Percentiles rank a stretch among this genome's conserved stretches.
Conservation (phyloP, 352 stramenopile genomes). For the Phytophthora tentaculata region DNA sequence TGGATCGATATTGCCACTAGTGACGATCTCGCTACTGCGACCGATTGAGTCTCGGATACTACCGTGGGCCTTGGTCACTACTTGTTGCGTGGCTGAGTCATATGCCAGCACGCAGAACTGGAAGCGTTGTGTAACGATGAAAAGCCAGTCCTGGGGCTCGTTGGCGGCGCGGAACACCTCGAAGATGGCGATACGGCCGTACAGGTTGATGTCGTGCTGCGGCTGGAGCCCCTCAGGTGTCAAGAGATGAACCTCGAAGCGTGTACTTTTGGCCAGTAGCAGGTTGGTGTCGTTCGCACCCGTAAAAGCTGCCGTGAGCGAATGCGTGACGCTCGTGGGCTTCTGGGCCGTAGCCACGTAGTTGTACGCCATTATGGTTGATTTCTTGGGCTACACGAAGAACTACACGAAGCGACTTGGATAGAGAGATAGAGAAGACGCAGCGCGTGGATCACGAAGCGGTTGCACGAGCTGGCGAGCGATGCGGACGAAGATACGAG, state of each 20-base stretch:
- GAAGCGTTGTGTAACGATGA: slow-evolving; percentile 90
- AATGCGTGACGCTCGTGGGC: slow-evolving; percentile 93
- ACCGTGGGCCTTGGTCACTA: slow-evolving; percentile 88
- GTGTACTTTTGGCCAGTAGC: slow-evolving; percentile 88
- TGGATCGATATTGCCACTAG: slow-evolving; percentile 89
- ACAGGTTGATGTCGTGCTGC: slow-evolving; percentile 86
- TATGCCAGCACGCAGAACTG: slow-evolving; percentile 92
- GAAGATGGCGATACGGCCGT: slow-evolving; percentile 90
- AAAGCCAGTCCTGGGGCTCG: slow-evolving; percentile 86
- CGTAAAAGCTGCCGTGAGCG: slow-evolving; percentile 92
- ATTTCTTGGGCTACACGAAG: slow-evolving; percentile 11
- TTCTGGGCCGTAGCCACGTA: slow-evolving; percentile 95
- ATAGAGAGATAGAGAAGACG: slow-evolving; percentile 10
- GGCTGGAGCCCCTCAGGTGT: slow-evolving; percentile 87
- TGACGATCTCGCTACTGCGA: slow-evolving; percentile 89
- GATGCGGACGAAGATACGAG: background rate
- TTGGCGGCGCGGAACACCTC: slow-evolving; percentile 81
- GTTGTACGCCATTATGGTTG: slow-evolving; percentile 76
- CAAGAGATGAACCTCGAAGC: slow-evolving; percentile 90
- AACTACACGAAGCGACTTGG: background rate
- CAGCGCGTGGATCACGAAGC: background rate
- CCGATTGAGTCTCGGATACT: slow-evolving; percentile 88
- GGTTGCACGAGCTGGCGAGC: background rate
- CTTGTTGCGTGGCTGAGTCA: slow-evolving; percentile 62
- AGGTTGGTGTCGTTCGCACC: slow-evolving; percentile 89